Evolutionary conservation across 148 eudicot genomes (phyloP).

Genomic region (Rhododendron ferrugineum): DNA sequence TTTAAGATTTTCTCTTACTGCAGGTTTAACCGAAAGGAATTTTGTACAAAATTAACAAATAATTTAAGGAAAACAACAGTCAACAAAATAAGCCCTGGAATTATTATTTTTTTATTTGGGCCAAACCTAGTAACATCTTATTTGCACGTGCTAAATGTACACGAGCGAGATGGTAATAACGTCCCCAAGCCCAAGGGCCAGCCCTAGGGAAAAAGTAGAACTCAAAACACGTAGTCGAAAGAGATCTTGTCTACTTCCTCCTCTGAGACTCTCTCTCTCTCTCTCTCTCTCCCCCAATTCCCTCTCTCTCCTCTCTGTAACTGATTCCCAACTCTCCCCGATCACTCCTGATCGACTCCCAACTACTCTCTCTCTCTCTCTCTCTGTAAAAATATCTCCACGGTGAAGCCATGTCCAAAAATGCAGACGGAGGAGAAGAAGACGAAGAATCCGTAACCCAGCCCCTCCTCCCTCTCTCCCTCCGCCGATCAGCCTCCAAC

Average conservation of each 20-base stretch:
- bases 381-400: neutral
- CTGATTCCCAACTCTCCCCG: neutral
- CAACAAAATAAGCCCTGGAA: too few relatives aligned
- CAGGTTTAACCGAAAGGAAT: too few relatives aligned
- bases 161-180: too few relatives aligned
- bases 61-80: too few relatives aligned
- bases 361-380: neutral
- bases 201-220: too few relatives aligned
- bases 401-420: neutral
- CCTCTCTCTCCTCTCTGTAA: neutral
- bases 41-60: too few relatives aligned
- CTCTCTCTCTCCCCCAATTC: neutral
- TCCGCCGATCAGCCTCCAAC: conserved; percentile 34
- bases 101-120: too few relatives aligned
- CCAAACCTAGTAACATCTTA: too few relatives aligned
- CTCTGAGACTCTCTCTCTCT: neutral
- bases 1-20: too few relatives aligned
- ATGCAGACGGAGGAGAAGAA: conserved; percentile 18
- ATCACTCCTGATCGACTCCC: neutral
- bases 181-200: too few relatives aligned
- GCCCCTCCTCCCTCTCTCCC: conserved; percentile 22
- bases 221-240: neutral
- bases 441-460: conserved; percentile 25
- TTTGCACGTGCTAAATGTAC: too few relatives aligned
- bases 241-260: too few relatives aligned